These are phyloP conservation scores for Kodamaea neixiangensis DNA, from an alignment of 805 yeast species.

Conservation along the genomic window DNA sequence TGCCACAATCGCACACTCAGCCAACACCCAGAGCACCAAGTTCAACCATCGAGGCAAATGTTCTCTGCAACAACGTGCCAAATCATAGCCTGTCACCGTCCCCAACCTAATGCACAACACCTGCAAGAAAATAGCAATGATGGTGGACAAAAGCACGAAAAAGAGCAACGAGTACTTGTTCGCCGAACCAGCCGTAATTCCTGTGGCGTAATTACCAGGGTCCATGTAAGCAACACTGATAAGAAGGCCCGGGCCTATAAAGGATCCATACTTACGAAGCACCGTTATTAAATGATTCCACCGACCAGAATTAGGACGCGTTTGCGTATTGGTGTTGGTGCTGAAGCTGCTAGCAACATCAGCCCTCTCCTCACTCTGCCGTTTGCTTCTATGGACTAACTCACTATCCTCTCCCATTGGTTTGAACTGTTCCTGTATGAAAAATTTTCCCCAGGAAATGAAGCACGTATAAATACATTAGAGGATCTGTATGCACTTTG, in stretches of 20 bases:
- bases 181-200: conserved; percentile 48
- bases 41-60: conserved; percentile 44
- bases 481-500: not conserved
- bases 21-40: conserved; percentile 39
- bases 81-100: conserved; percentile 50
- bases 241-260: conserved; percentile 51
- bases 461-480: not conserved
- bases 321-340: not conserved
- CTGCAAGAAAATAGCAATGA: conserved; percentile 50
- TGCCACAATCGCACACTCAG: conserved; percentile 52
- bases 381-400: not conserved
- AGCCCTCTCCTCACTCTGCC: not conserved
- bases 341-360: not conserved
- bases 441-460: not conserved
- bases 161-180: conserved; percentile 45
- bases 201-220: conserved; percentile 55
- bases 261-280: conserved; percentile 38
- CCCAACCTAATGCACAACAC: conserved; percentile 48
- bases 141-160: conserved; percentile 43
- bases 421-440: not conserved
- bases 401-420: not conserved
- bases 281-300: conserved; percentile 4
- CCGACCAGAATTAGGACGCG: not conserved
- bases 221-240: conserved; percentile 54
- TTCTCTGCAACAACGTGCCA: conserved; percentile 46